These are phyloP conservation scores for Diphasiastrum complanatum DNA, from an alignment of 83 land plant genomes.

Conservation along the genomic window DNA sequence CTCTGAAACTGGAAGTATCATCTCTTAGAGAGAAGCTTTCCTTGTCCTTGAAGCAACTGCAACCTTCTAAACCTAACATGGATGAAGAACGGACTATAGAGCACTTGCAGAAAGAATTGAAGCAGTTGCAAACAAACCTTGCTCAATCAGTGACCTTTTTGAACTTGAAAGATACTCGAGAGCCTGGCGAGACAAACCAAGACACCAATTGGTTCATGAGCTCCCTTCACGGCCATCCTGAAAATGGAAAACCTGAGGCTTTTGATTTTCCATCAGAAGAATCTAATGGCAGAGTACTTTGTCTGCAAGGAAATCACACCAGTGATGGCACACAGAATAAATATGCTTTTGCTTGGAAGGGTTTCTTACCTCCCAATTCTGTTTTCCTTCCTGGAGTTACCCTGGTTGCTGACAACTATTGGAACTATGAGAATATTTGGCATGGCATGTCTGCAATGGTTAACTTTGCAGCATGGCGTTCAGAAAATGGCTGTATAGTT, in stretches of 20 bases:
- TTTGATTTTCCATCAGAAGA: conserved; percentile 1
- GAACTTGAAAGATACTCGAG: not conserved
- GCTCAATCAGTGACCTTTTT: not conserved
- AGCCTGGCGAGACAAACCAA: not conserved
- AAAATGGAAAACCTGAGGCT: not conserved
- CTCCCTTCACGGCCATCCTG: not conserved
- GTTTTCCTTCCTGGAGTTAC: conserved; percentile 4
- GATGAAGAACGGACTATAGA: too few species aligned
- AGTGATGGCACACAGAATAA: conserved; percentile 5
- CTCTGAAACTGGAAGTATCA: too few species aligned
- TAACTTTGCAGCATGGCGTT: not conserved
- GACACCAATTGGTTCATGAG: not conserved
- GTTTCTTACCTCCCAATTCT: not conserved
- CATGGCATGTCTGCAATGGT: conserved; percentile 9
- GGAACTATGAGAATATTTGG: conserved; percentile 12
- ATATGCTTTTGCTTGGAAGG: conserved; percentile 10
- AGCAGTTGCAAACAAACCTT: not conserved
- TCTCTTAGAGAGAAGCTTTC: too few species aligned
- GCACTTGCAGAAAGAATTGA: not conserved
- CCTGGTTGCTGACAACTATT: conserved; percentile 11
- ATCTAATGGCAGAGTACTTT: conserved; percentile 7
- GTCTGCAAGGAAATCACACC: conserved; percentile 11
- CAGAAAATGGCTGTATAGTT: not conserved
- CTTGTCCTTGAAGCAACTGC: too few species aligned
- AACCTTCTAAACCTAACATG: too few species aligned